phyloP scores from a whole-genome alignment of 306 rosid species.

The Prunus mume region DNA sequence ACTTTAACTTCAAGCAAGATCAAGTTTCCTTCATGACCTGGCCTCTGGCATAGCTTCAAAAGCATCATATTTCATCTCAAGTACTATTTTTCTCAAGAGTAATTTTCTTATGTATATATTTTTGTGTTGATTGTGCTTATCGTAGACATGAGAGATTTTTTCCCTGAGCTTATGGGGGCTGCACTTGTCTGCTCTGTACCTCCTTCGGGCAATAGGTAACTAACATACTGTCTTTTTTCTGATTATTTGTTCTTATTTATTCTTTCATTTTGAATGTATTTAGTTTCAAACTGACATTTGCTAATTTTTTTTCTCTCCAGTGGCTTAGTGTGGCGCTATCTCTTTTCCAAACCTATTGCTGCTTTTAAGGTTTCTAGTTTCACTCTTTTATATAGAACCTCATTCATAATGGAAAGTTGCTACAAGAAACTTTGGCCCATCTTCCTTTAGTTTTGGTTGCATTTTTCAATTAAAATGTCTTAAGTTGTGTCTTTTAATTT shows the following conservation, averaged over 20 bases:
- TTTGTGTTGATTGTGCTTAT: constrained; percentile 24
- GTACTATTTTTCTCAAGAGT: neutral
- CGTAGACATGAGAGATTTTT: constrained; percentile 34
- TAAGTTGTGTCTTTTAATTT: neutral
- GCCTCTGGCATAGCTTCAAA: neutral
- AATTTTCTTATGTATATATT: neutral
- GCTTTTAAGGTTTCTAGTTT: constrained; percentile 72
- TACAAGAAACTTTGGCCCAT: neutral
- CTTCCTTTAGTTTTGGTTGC: neutral
- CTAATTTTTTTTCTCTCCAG: constrained; percentile 41
- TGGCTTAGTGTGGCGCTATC: constrained; percentile 82
- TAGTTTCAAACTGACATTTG: constrained; percentile 17
- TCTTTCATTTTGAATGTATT: neutral
- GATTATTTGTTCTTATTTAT: neutral
- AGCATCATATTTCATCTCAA: neutral
- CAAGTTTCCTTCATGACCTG: neutral
- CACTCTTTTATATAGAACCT: constrained; percentile 19
- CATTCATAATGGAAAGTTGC: constrained; percentile 3
- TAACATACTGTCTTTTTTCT: constrained; percentile 9
- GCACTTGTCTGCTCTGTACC: constrained; percentile 86
- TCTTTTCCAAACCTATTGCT: constrained; percentile 76
- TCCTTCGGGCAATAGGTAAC: constrained; percentile 90
- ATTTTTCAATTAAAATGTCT: neutral
- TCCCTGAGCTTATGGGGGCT: constrained; percentile 64
- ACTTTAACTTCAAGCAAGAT: neutral